Conservation (phyloP, 495 filamentous ascomycete species). For the Penicillium maclennaniae region DNA sequence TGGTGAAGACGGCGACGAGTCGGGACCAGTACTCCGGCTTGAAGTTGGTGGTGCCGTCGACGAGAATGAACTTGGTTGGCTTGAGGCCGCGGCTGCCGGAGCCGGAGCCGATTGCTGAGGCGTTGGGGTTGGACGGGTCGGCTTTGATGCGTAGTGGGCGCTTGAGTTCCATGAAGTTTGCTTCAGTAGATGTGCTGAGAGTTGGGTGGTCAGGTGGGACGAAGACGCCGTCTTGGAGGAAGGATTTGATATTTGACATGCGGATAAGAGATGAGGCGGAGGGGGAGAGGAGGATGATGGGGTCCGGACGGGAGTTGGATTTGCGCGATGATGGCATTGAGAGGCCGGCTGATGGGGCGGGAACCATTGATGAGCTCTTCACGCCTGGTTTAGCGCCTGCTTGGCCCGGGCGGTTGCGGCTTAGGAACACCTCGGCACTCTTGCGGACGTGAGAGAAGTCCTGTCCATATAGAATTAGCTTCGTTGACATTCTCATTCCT, state of each 20-base stretch:
- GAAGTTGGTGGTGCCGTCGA: slow-evolving; percentile 89
- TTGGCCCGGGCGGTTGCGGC: slow-evolving; percentile 42
- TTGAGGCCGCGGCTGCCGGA: slow-evolving; percentile 48
- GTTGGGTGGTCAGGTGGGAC: slow-evolving; percentile 68
- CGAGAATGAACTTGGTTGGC: slow-evolving; percentile 84
- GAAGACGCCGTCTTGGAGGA: slow-evolving; percentile 84
- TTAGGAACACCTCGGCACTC: slow-evolving; percentile 72
- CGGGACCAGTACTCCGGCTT: slow-evolving; percentile 97
- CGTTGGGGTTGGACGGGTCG: slow-evolving; percentile 27
- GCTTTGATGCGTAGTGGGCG: slow-evolving; percentile 70
- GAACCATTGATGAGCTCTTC: slow-evolving; percentile 34
- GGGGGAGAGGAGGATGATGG: slow-evolving; percentile 98
- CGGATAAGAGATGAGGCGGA: slow-evolving; percentile 95
- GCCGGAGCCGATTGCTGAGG: slow-evolving; percentile 20
- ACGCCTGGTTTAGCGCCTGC: slow-evolving; percentile 39
- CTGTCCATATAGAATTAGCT: slow-evolving; percentile 39
- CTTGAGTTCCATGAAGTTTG: slow-evolving; percentile 78
- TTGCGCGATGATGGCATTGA: slow-evolving; percentile 43
- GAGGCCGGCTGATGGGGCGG: slow-evolving; percentile 42
- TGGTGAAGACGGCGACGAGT: slow-evolving; percentile 96
- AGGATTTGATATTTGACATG: slow-evolving; percentile 94
- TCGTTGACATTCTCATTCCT: not conserved
- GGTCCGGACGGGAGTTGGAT: slow-evolving; percentile 66
- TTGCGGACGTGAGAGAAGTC: slow-evolving; percentile 96
- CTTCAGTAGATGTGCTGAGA: slow-evolving; percentile 51